These are phyloP conservation scores for Mortierella sp. DNA, from an alignment of 371 early-diverging fungal species.

Conservation along the genomic window DNA sequence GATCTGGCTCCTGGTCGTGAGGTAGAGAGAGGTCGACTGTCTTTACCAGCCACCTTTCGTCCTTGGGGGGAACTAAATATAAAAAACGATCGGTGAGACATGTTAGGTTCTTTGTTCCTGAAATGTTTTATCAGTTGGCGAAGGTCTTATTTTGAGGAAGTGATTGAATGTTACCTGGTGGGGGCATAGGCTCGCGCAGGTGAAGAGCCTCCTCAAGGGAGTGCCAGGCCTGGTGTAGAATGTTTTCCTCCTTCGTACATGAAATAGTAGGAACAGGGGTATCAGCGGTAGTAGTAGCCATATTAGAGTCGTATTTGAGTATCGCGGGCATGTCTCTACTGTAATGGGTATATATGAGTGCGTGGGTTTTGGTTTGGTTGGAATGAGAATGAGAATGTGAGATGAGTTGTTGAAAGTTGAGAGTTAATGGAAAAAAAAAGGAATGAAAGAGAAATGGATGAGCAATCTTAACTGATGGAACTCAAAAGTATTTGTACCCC, in stretches of 20 bases:
- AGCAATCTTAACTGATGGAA: neutral
- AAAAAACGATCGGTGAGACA: neutral
- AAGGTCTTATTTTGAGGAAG: neutral
- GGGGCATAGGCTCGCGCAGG: constrained; percentile 38
- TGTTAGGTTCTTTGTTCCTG: neutral
- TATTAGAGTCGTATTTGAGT: neutral
- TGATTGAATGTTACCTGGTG: constrained; percentile 37
- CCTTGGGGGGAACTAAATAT: constrained; percentile 37
- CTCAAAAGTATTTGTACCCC: neutral
- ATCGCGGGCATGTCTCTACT: neutral
- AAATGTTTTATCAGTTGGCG: neutral
- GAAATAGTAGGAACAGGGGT: neutral
- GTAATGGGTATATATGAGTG: neutral
- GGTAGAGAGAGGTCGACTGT: constrained; percentile 38
- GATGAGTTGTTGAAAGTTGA: neutral
- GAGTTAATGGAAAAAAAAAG: neutral
- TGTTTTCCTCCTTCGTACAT: constrained; percentile 32
- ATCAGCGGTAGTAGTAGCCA: neutral
- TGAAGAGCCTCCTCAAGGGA: constrained; percentile 47
- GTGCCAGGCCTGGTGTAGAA: constrained; percentile 44
- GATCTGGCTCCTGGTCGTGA: constrained; percentile 29
- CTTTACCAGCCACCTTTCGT: constrained; percentile 46
- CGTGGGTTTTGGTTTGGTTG: neutral
- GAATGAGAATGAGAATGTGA: neutral
- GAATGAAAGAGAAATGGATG: neutral